Evolutionary conservation across 2,329 filamentous ascomycete species (phyloP).

Genomic region (Epichloe amarillans): DNA sequence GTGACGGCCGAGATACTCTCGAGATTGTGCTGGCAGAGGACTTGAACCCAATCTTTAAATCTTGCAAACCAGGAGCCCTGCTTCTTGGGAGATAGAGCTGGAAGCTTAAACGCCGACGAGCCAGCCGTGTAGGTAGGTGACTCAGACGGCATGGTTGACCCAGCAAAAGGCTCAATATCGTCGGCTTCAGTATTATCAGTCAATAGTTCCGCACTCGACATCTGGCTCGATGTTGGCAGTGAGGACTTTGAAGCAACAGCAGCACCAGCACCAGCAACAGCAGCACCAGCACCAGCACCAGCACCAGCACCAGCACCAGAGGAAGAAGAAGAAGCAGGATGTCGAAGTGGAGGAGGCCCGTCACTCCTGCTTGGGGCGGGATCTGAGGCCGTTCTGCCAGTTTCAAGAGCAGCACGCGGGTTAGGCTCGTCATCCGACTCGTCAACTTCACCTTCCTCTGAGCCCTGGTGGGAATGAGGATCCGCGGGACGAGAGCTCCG

Average conservation of each 20-base stretch:
- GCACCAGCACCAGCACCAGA: not conserved
- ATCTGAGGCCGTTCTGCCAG: not conserved
- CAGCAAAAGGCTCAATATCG: not conserved
- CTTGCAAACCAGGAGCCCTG: constrained; percentile 22
- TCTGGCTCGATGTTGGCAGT: not conserved
- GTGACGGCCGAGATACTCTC: constrained; percentile 12
- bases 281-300: not conserved
- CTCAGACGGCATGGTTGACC: constrained; percentile 10
- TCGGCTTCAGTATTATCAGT: not conserved
- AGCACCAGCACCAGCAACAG: not conserved
- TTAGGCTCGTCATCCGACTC: constrained; percentile 9
- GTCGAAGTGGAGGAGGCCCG: not conserved
- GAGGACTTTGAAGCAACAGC: not conserved
- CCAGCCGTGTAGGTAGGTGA: constrained; percentile 11
- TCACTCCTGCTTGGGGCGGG: not conserved
- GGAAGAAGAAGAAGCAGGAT: not conserved
- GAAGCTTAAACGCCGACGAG: constrained; percentile 14
- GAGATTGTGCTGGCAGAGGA: constrained; percentile 17
- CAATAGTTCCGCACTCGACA: not conserved
- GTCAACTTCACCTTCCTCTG: constrained; percentile 23
- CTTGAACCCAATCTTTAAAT: constrained; percentile 21
- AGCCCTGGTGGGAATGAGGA: constrained; percentile 6
- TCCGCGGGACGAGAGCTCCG: constrained; percentile 3
- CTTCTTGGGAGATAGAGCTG: constrained; percentile 14
- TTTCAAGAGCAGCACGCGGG: constrained; percentile 5